Base-by-base conservation (phyloP, 1,139 yeast species). In the Meyerozyma carpophila region DNA sequence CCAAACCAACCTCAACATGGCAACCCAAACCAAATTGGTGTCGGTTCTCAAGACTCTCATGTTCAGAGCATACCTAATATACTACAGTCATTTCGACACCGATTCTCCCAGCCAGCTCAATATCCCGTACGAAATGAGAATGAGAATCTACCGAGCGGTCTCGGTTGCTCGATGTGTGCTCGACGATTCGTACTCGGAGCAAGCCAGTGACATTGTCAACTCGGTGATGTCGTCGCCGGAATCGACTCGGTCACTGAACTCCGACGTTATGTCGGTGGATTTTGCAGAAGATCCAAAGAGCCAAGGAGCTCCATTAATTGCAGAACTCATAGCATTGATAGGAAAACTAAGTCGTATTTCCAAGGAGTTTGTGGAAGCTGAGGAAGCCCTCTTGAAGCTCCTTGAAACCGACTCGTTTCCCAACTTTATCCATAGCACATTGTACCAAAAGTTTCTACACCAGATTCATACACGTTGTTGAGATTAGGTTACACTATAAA, bases 331-430 rank as follows among this genome's bases (percentile, higher is more conserved):
- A 75, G 40, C 55, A 54, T 9, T 53, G 66, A 5, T 51, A 79
- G 40, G 62, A 44, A 13, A 65, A 44, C 57, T 63, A 47, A 49
- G 74, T 43, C 55, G 55, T 68, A 59, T 75, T 6, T 72, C 75
- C 46, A 70, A 66, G 13, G 62, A 62, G 20, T 76, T 82, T 14
- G 65, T 67, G 9, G 44, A 51, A n/a, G 45, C 48, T 13, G 43
- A 44, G 26, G 21, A 32, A 24, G 75, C 75, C 41, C 73, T 84
- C 40, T 76, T 74, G 52, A 65, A 68, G 37, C 63, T 87, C 60
- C 81, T 88, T 86, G 85, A 82, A 52, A 72, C 63, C 32, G 95
- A 87, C 61, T 84, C 94, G 10, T 68, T 84, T 41, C 87, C 87
- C 2, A 85, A 85, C 59, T 87, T 87, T 52, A 51, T 84, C 32